Conservation (phyloP, 192 early-diverging fungal species). For the Coemansia sp. region DNA sequence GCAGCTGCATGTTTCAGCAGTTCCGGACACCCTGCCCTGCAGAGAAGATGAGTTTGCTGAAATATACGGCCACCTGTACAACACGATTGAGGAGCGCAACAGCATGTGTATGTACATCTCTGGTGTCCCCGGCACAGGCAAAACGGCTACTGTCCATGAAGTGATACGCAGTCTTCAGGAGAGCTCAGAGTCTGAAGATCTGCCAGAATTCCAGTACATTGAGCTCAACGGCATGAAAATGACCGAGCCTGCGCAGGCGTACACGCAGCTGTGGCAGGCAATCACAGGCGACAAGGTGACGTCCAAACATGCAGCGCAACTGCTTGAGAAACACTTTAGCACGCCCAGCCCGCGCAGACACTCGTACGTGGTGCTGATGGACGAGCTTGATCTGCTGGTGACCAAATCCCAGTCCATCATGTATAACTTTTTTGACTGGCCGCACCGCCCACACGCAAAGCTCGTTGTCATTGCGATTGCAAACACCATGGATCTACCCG, state of each 20-base stretch:
- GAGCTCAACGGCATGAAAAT: constrained; percentile 99
- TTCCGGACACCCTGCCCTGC: constrained; percentile 90
- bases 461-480: constrained; percentile 94
- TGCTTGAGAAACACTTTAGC: constrained; percentile 75
- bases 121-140: constrained; percentile 95
- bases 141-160: constrained; percentile 91
- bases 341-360: constrained; percentile 44
- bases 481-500: constrained; percentile 98
- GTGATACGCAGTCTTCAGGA: constrained; percentile 78
- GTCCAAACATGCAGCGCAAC: constrained; percentile 71
- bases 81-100: constrained; percentile 75
- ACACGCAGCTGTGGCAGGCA: constrained; percentile 78
- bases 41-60: constrained; percentile 88
- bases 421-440: constrained; percentile 99
- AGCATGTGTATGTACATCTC: constrained; percentile 94
- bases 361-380: constrained; percentile 80
- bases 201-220: constrained; percentile 80
- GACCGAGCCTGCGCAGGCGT: constrained; percentile 86
- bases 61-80: constrained; percentile 72
- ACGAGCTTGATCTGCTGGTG: constrained; percentile 94
- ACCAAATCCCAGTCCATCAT: constrained; percentile 90
- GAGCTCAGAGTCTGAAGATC: constrained; percentile 49
- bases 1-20: constrained; percentile 84
- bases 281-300: constrained; percentile 61
- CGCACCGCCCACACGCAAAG: constrained; percentile 75